Conservation (phyloP, 805 yeast genomes). For the Huiozyma sinensis region DNA sequence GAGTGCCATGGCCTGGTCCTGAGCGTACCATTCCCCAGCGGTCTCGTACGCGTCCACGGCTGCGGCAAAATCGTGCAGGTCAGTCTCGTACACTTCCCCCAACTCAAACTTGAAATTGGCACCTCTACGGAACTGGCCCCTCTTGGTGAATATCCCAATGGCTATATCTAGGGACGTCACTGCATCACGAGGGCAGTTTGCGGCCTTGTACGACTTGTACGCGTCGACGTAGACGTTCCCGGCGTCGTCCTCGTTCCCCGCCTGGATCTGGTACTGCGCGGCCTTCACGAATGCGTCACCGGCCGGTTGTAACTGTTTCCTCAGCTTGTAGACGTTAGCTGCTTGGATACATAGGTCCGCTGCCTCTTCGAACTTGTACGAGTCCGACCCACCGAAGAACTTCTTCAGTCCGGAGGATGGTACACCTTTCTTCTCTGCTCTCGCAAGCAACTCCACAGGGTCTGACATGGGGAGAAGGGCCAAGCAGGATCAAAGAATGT, state of each 20-base stretch:
- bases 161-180: constrained; percentile 59
- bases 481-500: no score
- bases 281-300: constrained; percentile 82
- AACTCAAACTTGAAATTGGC: constrained; percentile 90
- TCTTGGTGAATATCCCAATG: constrained; percentile 68
- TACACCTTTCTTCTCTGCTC: constrained; percentile 64
- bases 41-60: constrained; percentile 77
- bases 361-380: constrained; percentile 77
- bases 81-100: constrained; percentile 76
- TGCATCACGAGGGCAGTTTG: constrained; percentile 51
- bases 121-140: constrained; percentile 94
- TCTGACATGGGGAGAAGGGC: constrained; percentile 8
- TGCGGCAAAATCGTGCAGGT: constrained; percentile 49
- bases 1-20: constrained; percentile 87
- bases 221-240: constrained; percentile 87
- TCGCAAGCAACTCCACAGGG: constrained; percentile 17
- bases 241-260: constrained; percentile 78
- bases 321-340: constrained; percentile 77
- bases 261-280: constrained; percentile 63
- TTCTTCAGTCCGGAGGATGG: constrained; percentile 65
- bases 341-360: constrained; percentile 85
- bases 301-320: constrained; percentile 61
- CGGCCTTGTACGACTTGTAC: constrained; percentile 70
- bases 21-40: constrained; percentile 92
- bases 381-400: constrained; percentile 51